phyloP scores from a whole-genome alignment of 805 yeast species.

The Spathaspora gorwiae region DNA sequence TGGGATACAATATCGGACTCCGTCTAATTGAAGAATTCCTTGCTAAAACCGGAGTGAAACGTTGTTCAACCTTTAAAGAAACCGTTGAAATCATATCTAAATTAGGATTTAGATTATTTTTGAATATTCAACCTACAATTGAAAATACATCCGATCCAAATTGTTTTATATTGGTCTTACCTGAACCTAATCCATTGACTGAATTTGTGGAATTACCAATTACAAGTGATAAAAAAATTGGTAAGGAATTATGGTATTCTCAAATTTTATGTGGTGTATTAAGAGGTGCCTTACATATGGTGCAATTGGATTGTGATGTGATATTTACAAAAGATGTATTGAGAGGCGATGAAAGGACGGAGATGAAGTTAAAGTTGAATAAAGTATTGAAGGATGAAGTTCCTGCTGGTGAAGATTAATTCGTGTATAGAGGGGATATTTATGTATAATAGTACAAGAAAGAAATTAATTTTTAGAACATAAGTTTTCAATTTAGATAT shows the following conservation, averaged over 20 bases:
- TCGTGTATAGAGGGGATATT: no score
- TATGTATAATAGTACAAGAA: no score
- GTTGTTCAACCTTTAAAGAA: constrained; percentile 76
- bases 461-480: no score
- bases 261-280: constrained; percentile 86
- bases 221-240: constrained; percentile 59
- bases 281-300: constrained; percentile 92
- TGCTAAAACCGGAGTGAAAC: constrained; percentile 78
- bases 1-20: constrained; percentile 95
- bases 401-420: constrained; percentile 90
- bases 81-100: constrained; percentile 84
- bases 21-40: constrained; percentile 89
- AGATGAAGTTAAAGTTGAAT: constrained; percentile 65
- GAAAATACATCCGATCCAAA: constrained; percentile 79
- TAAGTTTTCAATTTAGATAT: no score
- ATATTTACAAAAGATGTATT: constrained; percentile 73
- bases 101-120: constrained; percentile 84
- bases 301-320: constrained; percentile 86
- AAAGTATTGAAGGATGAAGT: constrained; percentile 85
- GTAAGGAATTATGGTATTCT: constrained; percentile 83
- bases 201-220: constrained; percentile 91
- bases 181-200: constrained; percentile 79
- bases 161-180: constrained; percentile 65
- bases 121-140: constrained; percentile 74
- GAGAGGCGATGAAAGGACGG: constrained; percentile 80